These are phyloP conservation scores for Zanthoxylum bungeanum DNA, from an alignment of 345 rosid species.

Conservation along the genomic window DNA sequence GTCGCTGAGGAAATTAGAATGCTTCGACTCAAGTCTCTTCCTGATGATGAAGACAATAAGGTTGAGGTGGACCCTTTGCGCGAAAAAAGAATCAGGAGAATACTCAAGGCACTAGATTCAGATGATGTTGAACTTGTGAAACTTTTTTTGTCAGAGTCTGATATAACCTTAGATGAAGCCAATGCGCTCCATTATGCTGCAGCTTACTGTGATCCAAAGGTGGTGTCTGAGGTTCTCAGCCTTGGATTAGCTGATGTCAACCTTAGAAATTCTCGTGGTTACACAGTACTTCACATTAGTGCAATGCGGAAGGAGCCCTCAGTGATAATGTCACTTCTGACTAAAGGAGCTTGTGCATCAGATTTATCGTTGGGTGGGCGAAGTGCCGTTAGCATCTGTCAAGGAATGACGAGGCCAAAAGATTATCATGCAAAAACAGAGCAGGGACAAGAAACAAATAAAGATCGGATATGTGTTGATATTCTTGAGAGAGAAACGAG, in stretches of 20 bases:
- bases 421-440: conserved; percentile 68
- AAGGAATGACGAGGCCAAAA: conserved; percentile 80
- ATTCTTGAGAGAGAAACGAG: conserved; percentile 77
- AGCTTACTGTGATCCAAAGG: conserved; percentile 92
- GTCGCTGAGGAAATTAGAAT: conserved; percentile 50
- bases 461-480: conserved; percentile 75
- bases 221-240: conserved; percentile 70
- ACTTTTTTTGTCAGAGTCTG: conserved; percentile 80
- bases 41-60: conserved; percentile 32
- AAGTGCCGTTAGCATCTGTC: conserved; percentile 80
- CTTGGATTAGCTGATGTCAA: conserved; percentile 71
- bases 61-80: conserved; percentile 35
- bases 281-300: conserved; percentile 83
- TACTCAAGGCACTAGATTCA: conserved; percentile 87
- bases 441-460: conserved; percentile 82
- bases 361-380: conserved; percentile 71
- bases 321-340: conserved; percentile 60
- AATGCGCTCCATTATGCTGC: conserved; percentile 84
- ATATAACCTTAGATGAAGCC: conserved; percentile 71
- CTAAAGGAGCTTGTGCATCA: conserved; percentile 69
- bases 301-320: conserved; percentile 87
- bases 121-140: conserved; percentile 92
- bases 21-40: conserved; percentile 42
- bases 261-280: conserved; percentile 68
- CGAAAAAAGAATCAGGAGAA: conserved; percentile 66